A percentile compares a stretch with the other conserved stretches of the same genome.
These are phyloP conservation scores for Penicillium sclerotigenum DNA, from an alignment of 2,329 filamentous ascomycete genomes.

Conservation along the genomic window DNA sequence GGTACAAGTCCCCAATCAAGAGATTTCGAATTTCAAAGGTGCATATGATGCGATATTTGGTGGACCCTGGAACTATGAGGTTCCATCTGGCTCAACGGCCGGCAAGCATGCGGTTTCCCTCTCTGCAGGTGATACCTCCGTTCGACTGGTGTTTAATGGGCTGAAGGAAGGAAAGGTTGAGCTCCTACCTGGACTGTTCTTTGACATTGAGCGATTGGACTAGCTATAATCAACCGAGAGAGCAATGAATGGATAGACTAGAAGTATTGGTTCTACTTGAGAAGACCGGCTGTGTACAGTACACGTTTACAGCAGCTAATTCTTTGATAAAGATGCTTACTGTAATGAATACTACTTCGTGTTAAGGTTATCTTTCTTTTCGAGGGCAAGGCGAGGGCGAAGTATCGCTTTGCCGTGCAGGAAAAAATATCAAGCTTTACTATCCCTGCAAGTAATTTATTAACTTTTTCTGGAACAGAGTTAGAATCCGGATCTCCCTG, in stretches of 20 bases:
- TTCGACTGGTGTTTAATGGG: constrained; percentile 8
- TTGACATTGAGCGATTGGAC: constrained; percentile 1
- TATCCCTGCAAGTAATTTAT: too few species aligned
- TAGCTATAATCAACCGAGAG: not conserved
- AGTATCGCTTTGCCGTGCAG: too few species aligned
- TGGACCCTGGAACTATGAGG: constrained; percentile 4
- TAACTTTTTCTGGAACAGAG: too few species aligned
- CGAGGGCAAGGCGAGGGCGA: too few species aligned
- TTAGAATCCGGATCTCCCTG: too few species aligned
- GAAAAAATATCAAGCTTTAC: too few species aligned
- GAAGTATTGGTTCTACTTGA: not conserved
- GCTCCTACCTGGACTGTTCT: constrained; percentile 9
- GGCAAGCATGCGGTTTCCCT: not conserved
- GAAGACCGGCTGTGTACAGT: not conserved
- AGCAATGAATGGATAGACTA: not conserved
- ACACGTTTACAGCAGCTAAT: not conserved
- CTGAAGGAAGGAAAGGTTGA: constrained; percentile 1
- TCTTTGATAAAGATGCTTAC: too few species aligned
- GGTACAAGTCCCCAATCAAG: not conserved
- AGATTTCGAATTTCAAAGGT: not conserved
- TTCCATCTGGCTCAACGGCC: constrained; percentile 1
- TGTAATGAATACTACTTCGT: too few species aligned
- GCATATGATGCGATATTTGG: constrained; percentile 8
- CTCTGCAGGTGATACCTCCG: not conserved
- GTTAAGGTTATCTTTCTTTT: too few species aligned